Percentiles rank a stretch among this genome's conserved stretches.
These are phyloP conservation scores for Cetraspora pellucida DNA, from an alignment of 192 early-diverging fungal genomes.

Conservation along the genomic window DNA sequence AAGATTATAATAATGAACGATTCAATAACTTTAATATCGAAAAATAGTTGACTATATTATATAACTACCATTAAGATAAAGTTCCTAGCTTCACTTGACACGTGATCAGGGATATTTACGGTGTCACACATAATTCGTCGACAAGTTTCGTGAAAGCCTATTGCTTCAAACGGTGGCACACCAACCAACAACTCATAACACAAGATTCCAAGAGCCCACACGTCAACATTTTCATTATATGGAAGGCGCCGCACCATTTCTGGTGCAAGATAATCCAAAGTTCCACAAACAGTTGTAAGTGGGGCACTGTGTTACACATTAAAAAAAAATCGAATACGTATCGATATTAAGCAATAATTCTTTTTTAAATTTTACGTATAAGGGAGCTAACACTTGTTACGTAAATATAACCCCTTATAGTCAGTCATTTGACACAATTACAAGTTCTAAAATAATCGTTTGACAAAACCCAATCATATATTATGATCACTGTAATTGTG, in stretches of 20 bases:
- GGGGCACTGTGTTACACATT: constrained; percentile 43
- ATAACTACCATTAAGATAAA: constrained; percentile 73
- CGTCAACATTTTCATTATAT: constrained; percentile 81
- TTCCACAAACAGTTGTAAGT: constrained; percentile 88
- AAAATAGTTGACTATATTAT: not conserved
- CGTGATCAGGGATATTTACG: constrained; percentile 73
- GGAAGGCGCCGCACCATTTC: constrained; percentile 89
- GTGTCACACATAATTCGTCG: constrained; percentile 81
- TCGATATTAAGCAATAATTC: not conserved
- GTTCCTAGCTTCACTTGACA: constrained; percentile 80
- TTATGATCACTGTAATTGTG: not conserved
- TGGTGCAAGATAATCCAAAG: constrained; percentile 93
- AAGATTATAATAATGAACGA: not conserved
- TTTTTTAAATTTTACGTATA: not conserved
- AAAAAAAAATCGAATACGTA: not conserved
- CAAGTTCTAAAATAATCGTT: not conserved
- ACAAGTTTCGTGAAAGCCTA: constrained; percentile 69
- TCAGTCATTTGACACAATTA: too few species aligned
- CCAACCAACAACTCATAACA: constrained; percentile 93
- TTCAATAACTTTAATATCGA: constrained; percentile 5
- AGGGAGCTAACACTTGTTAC: too few species aligned
- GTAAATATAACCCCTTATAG: too few species aligned
- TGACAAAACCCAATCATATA: not conserved
- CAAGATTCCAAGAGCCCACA: constrained; percentile 92
- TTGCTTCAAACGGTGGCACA: constrained; percentile 78